Evolutionary conservation across 345 rosid species (phyloP), one percentile per base, ranked within the genome.

Genomic region (Orychophragmus violaceus): DNA sequence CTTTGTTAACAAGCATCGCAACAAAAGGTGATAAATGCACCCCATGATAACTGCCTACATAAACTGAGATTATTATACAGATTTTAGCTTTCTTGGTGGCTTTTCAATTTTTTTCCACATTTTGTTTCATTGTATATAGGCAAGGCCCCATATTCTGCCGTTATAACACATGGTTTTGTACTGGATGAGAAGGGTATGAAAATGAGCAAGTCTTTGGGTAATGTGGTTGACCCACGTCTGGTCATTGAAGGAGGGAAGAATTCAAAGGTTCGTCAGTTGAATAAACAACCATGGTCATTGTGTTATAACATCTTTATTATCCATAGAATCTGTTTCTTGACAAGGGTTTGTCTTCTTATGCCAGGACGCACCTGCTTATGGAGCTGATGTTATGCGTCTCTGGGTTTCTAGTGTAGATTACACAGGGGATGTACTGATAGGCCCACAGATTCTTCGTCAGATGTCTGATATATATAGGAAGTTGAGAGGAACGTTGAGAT

Each of bases 361-460:
- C 75, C 83, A 93, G 98, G 97, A 87, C 61, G 84, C 85, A 74
- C 96, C 97, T 25, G 97, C 82, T 49, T 93, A 93, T 66, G 98
- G 98, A 61, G 96, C 96, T 74, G 98, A 93, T 76, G 90, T 90
- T 55, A 74, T 93, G 72, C 86, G 97, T 45, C 96, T 93, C 42
- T 93, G 98, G 98, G 98, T 93, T 78, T 90, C 96, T 53, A 93
- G 98, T 82, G 98, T 93, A 62, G 96, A 93, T 80, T 93, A 90
- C 75, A 79, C 87, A 2, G 87, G 86, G 25, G 98, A 93, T 84
- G 92, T 86, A 41, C 66, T 90, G 77, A 76, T 93, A 36, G 96
- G 97, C 67, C 83, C 94, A 36, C 97, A 87, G 77, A 68, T 86
- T 64, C 84, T 93, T 59, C 85, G 87, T 14, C 98, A 93, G 82